Conservation (phyloP, 371 early-diverging fungal genomes). For the Rhizopus microsporus region DNA sequence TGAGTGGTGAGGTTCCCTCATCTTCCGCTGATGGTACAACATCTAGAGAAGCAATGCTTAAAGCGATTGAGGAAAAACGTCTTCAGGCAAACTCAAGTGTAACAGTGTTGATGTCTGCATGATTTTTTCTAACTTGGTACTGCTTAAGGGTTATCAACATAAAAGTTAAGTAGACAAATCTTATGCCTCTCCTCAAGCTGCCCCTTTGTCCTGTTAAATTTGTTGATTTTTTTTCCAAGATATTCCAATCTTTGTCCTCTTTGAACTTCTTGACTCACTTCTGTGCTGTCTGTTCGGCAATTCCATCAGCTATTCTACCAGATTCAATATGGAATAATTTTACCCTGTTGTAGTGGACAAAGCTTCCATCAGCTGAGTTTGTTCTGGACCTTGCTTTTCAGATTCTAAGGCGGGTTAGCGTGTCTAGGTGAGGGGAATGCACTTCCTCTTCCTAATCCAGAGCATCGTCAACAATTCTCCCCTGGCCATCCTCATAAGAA, state of each 20-base stretch:
- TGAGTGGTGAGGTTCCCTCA: no score
- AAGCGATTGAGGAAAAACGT: no score
- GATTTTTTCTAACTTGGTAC: no score
- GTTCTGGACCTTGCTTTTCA: conserved; percentile 12
- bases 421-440: no score
- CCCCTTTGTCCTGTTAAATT: conserved; percentile 15
- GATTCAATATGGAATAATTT: conserved; percentile 14
- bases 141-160: conserved; percentile 12
- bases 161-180: conserved; percentile 11
- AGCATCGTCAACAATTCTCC: conserved; percentile 12
- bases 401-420: conserved; percentile 6
- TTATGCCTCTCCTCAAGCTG: conserved; percentile 16
- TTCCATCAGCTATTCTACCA: conserved; percentile 15
- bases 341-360: conserved; percentile 14
- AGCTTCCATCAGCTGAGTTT: conserved; percentile 7
- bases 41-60: no score
- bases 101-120: no score
- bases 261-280: conserved; percentile 20
- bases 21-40: no score
- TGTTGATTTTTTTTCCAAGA: conserved; percentile 18
- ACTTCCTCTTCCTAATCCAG: conserved; percentile 16
- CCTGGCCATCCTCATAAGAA: conserved; percentile 15
- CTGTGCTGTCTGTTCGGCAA: conserved; percentile 18
- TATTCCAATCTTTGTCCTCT: conserved; percentile 15
- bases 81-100: no score